These are phyloP conservation scores for Eragrostis nindensis DNA, from an alignment of 176 grass and related monocot species.

Conservation along the genomic window DNA sequence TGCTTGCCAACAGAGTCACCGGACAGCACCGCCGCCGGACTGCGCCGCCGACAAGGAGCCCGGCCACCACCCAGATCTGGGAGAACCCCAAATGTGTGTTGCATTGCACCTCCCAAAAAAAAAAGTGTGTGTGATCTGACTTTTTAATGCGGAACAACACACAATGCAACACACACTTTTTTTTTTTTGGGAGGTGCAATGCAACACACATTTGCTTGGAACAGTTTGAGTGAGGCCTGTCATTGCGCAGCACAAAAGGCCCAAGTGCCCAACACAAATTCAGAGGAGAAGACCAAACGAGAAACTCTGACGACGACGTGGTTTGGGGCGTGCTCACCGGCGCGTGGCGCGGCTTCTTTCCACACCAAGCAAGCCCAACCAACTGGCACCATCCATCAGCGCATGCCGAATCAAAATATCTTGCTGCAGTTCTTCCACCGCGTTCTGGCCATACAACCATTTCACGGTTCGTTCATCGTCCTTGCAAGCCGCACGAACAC, in stretches of 20 bases:
- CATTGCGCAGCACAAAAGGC: neutral
- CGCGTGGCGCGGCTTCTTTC: conserved; percentile 39
- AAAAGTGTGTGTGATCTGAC: too few relatives aligned
- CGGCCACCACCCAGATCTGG: too few relatives aligned
- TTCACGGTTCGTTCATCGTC: neutral
- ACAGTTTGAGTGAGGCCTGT: neutral
- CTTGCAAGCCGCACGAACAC: neutral
- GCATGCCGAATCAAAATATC: conserved; percentile 37
- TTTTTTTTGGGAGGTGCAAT: too few relatives aligned
- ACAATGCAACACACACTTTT: too few relatives aligned
- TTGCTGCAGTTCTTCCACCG: neutral
- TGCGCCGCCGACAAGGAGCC: too few relatives aligned
- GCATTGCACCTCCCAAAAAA: too few relatives aligned
- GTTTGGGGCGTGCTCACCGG: neutral
- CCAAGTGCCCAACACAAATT: neutral
- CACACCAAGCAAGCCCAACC: conserved; percentile 12
- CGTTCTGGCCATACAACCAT: conserved; percentile 5
- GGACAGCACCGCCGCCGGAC: too few relatives aligned
- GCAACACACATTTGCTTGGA: too few relatives aligned
- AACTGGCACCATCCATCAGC: neutral
- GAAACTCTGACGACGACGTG: conserved; percentile 12
- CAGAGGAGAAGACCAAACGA: neutral
- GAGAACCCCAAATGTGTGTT: too few relatives aligned
- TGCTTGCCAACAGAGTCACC: too few relatives aligned
- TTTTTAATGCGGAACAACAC: too few relatives aligned